Evolutionary conservation across 345 rosid genomes (phyloP).

Genomic region (Kernera saxatilis): DNA sequence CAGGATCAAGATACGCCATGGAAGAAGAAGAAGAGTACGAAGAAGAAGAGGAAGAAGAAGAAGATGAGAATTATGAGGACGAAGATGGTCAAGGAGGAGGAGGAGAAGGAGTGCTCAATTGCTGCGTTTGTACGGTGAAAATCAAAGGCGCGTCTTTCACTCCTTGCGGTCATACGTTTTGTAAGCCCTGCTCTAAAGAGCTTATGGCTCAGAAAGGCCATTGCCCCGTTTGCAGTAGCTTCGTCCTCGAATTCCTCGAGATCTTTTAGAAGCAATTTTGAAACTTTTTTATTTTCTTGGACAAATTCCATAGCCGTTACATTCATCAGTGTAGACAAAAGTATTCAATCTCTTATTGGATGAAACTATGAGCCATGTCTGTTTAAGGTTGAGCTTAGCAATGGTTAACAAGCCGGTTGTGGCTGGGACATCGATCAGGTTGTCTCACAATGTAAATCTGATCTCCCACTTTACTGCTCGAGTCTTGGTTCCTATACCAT

Average conservation of each 20-base stretch:
- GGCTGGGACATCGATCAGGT: constrained; percentile 41
- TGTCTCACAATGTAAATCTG: constrained; percentile 78
- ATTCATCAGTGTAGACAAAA: neutral
- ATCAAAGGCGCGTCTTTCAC: constrained; percentile 80
- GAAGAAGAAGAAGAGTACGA: constrained; percentile 39
- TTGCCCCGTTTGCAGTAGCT: constrained; percentile 84
- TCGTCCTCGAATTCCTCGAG: constrained; percentile 76
- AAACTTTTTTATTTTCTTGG: neutral
- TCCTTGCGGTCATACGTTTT: constrained; percentile 91
- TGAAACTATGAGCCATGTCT: neutral
- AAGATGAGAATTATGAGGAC: constrained; percentile 35
- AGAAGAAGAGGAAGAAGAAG: constrained; percentile 36
- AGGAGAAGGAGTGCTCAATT: constrained; percentile 45
- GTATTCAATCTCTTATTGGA: neutral
- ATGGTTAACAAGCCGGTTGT: constrained; percentile 19
- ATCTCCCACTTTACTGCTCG: constrained; percentile 49
- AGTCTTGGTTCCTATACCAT: constrained; percentile 85
- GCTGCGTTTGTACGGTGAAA: constrained; percentile 86
- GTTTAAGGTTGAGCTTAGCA: constrained; percentile 7
- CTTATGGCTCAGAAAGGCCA: constrained; percentile 81
- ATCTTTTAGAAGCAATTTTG: constrained; percentile 46
- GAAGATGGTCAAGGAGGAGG: constrained; percentile 17
- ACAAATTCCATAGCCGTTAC: neutral
- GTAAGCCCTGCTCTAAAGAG: constrained; percentile 92
- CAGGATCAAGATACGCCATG: constrained; percentile 50